Conservation (phyloP, 2,329 filamentous ascomycete genomes). For the Ramularia endophylla region DNA sequence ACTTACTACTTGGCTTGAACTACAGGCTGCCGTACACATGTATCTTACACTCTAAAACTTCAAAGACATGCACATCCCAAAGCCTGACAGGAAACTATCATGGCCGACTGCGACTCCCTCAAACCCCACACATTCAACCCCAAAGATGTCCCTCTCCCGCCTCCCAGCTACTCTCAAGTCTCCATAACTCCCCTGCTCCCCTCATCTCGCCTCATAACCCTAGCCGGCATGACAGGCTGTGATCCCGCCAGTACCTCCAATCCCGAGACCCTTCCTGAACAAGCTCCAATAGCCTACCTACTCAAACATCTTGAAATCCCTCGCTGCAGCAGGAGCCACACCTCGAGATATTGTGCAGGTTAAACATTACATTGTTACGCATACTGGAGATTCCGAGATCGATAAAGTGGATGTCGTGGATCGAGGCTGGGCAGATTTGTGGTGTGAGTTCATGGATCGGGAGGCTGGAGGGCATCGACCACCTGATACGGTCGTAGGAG, state of each 20-base stretch:
- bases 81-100: too few relatives aligned
- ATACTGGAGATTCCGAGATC: slow-evolving; percentile 24
- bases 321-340: slow-evolving; percentile 29
- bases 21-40: too few relatives aligned
- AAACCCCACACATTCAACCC: slow-evolving; percentile 4
- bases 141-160: slow-evolving; percentile 1
- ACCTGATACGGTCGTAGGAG: slow-evolving; percentile 34
- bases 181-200: slow-evolving; percentile 3
- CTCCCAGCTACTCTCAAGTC: slow-evolving; percentile 5
- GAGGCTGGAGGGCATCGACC: slow-evolving; percentile 30
- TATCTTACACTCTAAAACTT: too few relatives aligned
- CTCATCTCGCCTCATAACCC: slow-evolving; percentile 23
- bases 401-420: slow-evolving; percentile 13
- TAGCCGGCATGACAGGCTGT: slow-evolving; percentile 29
- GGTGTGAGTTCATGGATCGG: slow-evolving; percentile 33
- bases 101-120: too few relatives aligned
- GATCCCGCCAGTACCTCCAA: background rate
- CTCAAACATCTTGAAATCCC: slow-evolving; percentile 22
- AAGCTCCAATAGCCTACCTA: slow-evolving; percentile 30
- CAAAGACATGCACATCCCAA: too few relatives aligned
- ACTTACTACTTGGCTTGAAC: too few relatives aligned
- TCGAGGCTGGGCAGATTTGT: slow-evolving; percentile 29
- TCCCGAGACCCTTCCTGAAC: slow-evolving; percentile 12
- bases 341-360: slow-evolving; percentile 32
- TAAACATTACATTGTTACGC: slow-evolving; percentile 33